phyloP scores from a whole-genome alignment of 331 rosid species.

The Spiraea crenata region DNA sequence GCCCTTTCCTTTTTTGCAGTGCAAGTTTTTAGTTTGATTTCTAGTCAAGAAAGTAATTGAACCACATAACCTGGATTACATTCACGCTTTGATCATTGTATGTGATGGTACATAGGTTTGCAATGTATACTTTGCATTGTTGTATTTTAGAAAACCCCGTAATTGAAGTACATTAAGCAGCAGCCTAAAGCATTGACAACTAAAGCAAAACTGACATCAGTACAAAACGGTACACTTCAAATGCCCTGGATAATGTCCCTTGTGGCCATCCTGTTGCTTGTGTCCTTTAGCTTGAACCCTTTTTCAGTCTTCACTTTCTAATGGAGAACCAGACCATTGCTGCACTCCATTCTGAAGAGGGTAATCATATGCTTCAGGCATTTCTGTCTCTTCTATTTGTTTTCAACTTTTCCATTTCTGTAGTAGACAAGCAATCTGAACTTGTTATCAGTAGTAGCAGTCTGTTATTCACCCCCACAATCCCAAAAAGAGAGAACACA shows the following conservation, averaged over 20 bases:
- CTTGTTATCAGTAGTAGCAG: neutral
- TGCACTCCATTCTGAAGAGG: constrained; percentile 4
- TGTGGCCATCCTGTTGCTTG: neutral
- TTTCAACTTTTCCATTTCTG: constrained; percentile 5
- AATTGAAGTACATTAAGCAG: neutral
- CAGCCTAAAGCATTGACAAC: neutral
- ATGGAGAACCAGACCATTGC: neutral
- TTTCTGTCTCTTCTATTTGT: constrained; percentile 13
- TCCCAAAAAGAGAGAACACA: constrained; percentile 4
- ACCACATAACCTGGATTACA: too few relatives aligned
- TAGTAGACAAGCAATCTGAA: constrained; percentile 6
- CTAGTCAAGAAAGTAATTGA: neutral
- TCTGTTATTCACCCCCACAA: neutral
- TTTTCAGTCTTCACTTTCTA: neutral
- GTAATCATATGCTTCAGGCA: constrained; percentile 7
- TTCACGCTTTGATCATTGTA: too few relatives aligned
- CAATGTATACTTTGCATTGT: too few relatives aligned
- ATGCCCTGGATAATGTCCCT: neutral
- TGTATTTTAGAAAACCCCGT: too few relatives aligned
- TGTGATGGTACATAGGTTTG: too few relatives aligned
- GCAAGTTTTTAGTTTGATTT: neutral
- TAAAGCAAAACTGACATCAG: neutral
- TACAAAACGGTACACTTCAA: neutral
- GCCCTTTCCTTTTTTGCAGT: neutral
- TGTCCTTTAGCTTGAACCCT: constrained; percentile 2